Evolutionary conservation across 2,329 filamentous ascomycete genomes (phyloP), one percentile per base, ranked within the genome.

Genomic region (Atkinsonella texensis): DNA sequence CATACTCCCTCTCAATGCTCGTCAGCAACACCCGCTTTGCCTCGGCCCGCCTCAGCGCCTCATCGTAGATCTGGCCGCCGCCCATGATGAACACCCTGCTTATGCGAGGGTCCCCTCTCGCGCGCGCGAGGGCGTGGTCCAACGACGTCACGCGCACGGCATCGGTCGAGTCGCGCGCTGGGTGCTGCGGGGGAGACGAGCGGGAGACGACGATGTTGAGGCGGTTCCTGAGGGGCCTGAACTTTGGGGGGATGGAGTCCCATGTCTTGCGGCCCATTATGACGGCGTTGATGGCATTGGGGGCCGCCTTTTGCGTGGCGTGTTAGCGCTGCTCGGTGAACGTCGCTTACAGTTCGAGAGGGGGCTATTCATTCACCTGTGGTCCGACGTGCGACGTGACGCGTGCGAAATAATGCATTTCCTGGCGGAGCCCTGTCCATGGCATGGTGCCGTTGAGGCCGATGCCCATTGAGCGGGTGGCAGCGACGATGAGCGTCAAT

Each of bases 211-310:
- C 80, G 41, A 96, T 80, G 67, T 95, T 97, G 48, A 89, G 73
- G 10, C 93, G 76, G 55, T 82, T 85, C 55, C 81, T 83, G 35
- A 98, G 75, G 17, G 93, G 93, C 2, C 89, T 78, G 65, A 93
- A 89, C 49, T 75, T 77, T 7, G 74, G 63, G 2, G 93, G 91
- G 54, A 98, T 91, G 57, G 83, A 89, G 49, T 95, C 89, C 84
- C 91, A 98, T 0, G 93, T 98, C 69, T 94, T 96, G 63, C 93
- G 86, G 54, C 93, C 93, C 93, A 98, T 98, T 59, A 98, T 85
- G 49, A 97, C 87, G 17, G 87, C 86, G 66, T 90, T 91, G 57
- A 71, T 53, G 42, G 70, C 59, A 0, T 63, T 56, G 8, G 67
- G 53, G 2, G 68, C 59, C 4, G 61, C 54, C 68, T 70, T 47